Evolutionary conservation across 768 basidiomycete species (phyloP).

Genomic region (Sarcomyxa edulis): DNA sequence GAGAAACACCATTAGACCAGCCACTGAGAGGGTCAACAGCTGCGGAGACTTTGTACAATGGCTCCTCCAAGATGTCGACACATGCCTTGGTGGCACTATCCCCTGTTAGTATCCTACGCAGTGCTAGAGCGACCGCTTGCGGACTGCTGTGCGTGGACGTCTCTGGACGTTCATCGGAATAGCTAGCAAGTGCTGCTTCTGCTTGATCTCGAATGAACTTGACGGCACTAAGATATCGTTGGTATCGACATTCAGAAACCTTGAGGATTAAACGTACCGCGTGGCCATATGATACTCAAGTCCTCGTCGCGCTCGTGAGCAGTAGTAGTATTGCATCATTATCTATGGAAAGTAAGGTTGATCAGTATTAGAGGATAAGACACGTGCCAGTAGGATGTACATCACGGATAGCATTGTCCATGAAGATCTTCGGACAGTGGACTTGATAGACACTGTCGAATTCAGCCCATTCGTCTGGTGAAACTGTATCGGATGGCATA

Average conservation of each 20-base stretch:
- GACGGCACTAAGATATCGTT: conserved; percentile 50
- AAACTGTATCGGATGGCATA: conserved; percentile 63
- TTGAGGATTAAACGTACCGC: conserved; percentile 40
- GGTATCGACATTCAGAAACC: conserved; percentile 6
- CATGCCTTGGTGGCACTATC: conserved; percentile 43
- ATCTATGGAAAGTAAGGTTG: conserved; percentile 41
- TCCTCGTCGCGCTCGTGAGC: conserved; percentile 66
- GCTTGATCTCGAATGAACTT: conserved; percentile 88
- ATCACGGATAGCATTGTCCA: conserved; percentile 75
- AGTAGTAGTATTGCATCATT: conserved; percentile 84
- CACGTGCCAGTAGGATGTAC: conserved; percentile 36
- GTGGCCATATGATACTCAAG: conserved; percentile 89
- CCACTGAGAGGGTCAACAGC: conserved; percentile 58
- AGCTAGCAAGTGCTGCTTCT: conserved; percentile 32
- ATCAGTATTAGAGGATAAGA: conserved; percentile 10
- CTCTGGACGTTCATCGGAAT: conserved; percentile 17
- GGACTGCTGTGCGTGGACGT: conserved; percentile 37
- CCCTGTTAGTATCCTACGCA: conserved; percentile 59
- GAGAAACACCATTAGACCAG: conserved; percentile 67
- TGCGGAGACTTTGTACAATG: conserved; percentile 22
- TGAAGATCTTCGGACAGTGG: conserved; percentile 77
- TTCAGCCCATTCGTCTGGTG: conserved; percentile 66
- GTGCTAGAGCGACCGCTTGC: conserved; percentile 60
- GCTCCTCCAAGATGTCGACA: conserved; percentile 27
- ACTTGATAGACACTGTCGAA: conserved; percentile 92